Conservation (phyloP, 169 alveolate species). For the Plasmodium falciparum region DNA sequence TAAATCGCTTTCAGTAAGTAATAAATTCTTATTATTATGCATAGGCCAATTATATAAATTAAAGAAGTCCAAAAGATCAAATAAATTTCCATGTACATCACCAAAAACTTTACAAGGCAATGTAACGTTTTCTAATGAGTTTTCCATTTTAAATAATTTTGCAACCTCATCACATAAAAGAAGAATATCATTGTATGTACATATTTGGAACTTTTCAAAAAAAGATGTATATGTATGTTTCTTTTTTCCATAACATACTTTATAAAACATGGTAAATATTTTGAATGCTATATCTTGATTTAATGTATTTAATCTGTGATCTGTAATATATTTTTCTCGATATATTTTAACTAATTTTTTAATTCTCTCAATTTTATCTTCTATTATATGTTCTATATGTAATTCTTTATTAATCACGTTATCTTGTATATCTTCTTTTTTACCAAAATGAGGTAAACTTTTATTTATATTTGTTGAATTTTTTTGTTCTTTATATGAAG, state of each 20-base stretch:
- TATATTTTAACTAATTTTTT: slow-evolving; percentile 26
- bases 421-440: not conserved
- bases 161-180: slow-evolving; percentile 81
- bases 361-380: not conserved
- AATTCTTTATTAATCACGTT: not conserved
- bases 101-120: slow-evolving; percentile 81
- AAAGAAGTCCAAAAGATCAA: slow-evolving; percentile 78
- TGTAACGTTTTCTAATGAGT: slow-evolving; percentile 52
- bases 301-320: slow-evolving; percentile 31
- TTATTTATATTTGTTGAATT: not conserved
- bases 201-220: slow-evolving; percentile 50
- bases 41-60: slow-evolving; percentile 85
- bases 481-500: not conserved
- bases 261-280: slow-evolving; percentile 76
- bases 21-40: slow-evolving; percentile 29
- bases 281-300: slow-evolving; percentile 79
- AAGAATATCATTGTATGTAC: slow-evolving; percentile 81
- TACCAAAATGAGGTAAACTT: slow-evolving; percentile 10
- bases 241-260: slow-evolving; percentile 40
- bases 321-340: slow-evolving; percentile 26
- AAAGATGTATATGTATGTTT: slow-evolving; percentile 25
- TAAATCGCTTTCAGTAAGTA: not conserved
- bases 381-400: slow-evolving; percentile 1
- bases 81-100: slow-evolving; percentile 79
- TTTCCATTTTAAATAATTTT: slow-evolving; percentile 77